Percentiles rank a stretch among this genome's conserved stretches.
phyloP scores from a whole-genome alignment of 176 grass and related monocot species.

The Avena atlantica region DNA sequence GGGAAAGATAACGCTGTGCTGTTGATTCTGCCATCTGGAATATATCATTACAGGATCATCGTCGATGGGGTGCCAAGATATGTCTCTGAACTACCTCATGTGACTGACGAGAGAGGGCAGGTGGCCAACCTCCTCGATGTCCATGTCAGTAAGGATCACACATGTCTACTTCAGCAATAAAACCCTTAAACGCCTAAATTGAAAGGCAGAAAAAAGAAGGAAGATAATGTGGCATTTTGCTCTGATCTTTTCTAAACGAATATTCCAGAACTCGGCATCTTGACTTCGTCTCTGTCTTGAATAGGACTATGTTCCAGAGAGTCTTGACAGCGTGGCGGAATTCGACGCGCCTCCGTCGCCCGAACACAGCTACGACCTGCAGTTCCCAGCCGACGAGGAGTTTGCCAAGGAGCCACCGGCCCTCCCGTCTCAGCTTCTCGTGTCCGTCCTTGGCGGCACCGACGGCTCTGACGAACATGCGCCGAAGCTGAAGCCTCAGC shows the following conservation, averaged over 20 bases:
- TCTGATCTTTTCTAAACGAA: not conserved
- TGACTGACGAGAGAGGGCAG: constrained; percentile 62
- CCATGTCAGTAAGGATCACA: constrained; percentile 67
- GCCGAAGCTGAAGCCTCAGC: constrained; percentile 63
- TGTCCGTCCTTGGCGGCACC: constrained; percentile 52
- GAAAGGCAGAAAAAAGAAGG: not conserved
- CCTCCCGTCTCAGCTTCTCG: constrained; percentile 67
- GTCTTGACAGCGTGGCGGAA: constrained; percentile 68
- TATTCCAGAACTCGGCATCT: not conserved
- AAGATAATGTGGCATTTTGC: constrained; percentile 35
- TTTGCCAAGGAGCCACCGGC: constrained; percentile 77
- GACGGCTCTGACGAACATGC: constrained; percentile 33
- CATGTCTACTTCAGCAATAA: constrained; percentile 34
- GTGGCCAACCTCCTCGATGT: constrained; percentile 86
- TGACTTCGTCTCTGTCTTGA: constrained; percentile 39
- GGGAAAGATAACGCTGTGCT: constrained; percentile 78
- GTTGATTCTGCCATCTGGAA: constrained; percentile 72
- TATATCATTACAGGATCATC: constrained; percentile 80
- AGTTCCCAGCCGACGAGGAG: constrained; percentile 69
- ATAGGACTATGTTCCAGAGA: constrained; percentile 86
- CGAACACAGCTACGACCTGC: constrained; percentile 64
- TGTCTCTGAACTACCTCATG: constrained; percentile 67
- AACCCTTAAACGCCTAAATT: constrained; percentile 10
- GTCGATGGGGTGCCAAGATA: constrained; percentile 69
- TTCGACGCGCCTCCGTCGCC: constrained; percentile 81